Conservation (phyloP, 352 stramenopile species). For the Nothophytophthora sp. region DNA sequence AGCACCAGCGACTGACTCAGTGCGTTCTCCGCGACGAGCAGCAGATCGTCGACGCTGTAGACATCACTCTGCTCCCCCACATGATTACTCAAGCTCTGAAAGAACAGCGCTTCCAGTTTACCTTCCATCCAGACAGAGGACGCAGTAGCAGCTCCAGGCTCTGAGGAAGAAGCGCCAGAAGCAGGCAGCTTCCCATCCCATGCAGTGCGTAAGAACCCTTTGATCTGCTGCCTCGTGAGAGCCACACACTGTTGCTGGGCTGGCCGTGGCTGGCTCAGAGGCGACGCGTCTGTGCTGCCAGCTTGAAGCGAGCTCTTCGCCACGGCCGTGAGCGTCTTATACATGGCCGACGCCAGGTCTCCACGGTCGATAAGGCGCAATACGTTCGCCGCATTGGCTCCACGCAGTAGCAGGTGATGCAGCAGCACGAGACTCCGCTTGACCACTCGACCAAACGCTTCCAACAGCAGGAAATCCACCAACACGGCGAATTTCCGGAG, state of each 20-base stretch:
- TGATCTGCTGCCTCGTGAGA: conserved; percentile 48
- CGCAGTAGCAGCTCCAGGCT: neutral
- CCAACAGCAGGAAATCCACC: conserved; percentile 61
- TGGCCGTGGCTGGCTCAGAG: neutral
- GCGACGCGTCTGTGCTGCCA: neutral
- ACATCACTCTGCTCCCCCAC: conserved; percentile 5
- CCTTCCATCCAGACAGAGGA: conserved; percentile 34
- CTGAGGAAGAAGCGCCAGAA: neutral
- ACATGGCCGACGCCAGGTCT: conserved; percentile 10
- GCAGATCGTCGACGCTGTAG: conserved; percentile 32
- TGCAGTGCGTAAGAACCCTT: conserved; percentile 38
- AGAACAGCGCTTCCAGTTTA: conserved; percentile 38
- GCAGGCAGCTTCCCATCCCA: conserved; percentile 37
- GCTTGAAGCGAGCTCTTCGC: conserved; percentile 7
- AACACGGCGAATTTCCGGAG: conserved; percentile 56
- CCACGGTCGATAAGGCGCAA: conserved; percentile 27
- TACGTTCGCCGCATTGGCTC: conserved; percentile 43
- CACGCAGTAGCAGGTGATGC: conserved; percentile 35
- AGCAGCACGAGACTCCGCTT: conserved; percentile 48
- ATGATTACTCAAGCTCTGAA: conserved; percentile 17
- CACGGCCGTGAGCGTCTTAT: conserved; percentile 1
- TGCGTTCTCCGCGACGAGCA: conserved; percentile 14
- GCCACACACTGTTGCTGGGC: neutral
- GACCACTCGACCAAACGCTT: conserved; percentile 36
- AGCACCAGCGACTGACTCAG: conserved; percentile 24